Evolutionary conservation across 2,329 filamentous ascomycete species (phyloP), one percentile per base, ranked within the genome.

Genomic region (Monilinia laxa): DNA sequence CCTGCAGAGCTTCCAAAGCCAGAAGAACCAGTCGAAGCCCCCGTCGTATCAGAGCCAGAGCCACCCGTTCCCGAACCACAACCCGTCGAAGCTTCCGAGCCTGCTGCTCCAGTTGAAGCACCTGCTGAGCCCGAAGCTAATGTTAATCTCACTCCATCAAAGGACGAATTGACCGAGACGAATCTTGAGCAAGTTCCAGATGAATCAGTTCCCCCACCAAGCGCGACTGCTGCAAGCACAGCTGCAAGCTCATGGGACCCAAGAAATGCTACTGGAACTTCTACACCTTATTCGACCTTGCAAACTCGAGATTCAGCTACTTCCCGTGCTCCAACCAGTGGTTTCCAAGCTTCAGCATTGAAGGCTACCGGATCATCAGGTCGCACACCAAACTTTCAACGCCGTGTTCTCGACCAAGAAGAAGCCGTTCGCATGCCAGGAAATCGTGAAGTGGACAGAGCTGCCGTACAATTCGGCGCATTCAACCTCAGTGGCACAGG

Each of bases 361-460:
- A 97, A 96, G 81, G 91, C 91, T 16, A 85, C 68, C 80, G 87
- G 75, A 69, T 81, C 85, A 31, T 79, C 84, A 67, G 81, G 83
- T 68, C 90, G 94, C 69, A 88, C 87, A 65, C 86, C 92, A 25
- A 93, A 89, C 80, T 92, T 90, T 78, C 90, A 96, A 78, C 88
- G 94, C 71, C 90, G 92, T 74, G 85, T 97, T 64, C 84, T 96
- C 75, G 93, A 98, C 74, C 95, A 99, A 77, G 93, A 97, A 79
- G 95, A 99, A 81, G 92, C 95, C 68, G 95, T 99, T 52, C 93
- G 97, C 71, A 97, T 99, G 94, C 95, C 95, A 56, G 93, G 92
- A 68, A 97, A 97, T 81, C 93, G 95, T 72, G 93, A 95, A 64
- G 90, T 99, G 38, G 94, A 98, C 77, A 89, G 93, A 74, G 87